Evolutionary conservation across 305 asterid species (phyloP).

Genomic region (Solanum chacoense): DNA sequence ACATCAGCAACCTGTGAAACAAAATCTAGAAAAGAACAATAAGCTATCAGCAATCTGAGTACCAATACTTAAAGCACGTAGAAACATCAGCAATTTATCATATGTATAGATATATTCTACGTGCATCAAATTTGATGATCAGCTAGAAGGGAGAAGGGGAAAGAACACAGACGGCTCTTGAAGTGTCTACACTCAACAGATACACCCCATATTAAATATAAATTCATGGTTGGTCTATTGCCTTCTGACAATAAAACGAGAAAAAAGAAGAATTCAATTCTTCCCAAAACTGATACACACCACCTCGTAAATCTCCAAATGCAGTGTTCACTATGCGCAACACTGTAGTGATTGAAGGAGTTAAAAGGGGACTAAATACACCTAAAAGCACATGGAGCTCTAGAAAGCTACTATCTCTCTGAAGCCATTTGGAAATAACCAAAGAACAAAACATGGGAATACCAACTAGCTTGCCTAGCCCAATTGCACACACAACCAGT

Average conservation of each 20-base stretch:
- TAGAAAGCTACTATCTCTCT: not conserved
- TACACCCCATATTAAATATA: not conserved
- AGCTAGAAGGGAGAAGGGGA: not conserved
- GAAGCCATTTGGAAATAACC: not conserved
- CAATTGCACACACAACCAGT: not conserved
- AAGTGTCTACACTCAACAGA: not conserved
- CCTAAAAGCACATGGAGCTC: not conserved
- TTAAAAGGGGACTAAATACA: not conserved
- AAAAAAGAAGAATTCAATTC: not conserved
- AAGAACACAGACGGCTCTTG: not conserved
- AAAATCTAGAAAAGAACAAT: not conserved
- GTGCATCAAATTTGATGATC: not conserved
- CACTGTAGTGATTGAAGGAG: not conserved
- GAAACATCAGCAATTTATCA: not conserved
- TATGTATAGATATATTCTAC: not conserved
- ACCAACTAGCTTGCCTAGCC: not conserved
- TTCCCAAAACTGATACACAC: not conserved
- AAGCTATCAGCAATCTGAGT: not conserved
- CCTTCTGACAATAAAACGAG: not conserved
- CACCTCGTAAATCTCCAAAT: not conserved
- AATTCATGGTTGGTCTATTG: not conserved
- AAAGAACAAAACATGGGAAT: not conserved
- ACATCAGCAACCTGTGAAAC: slow-evolving; percentile 26
- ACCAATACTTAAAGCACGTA: not conserved
- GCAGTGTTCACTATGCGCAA: not conserved